Evolutionary conservation across 2,329 filamentous ascomycete genomes (phyloP), one percentile per base, ranked within the genome.

Genomic region (Sporothrix sp.): DNA sequence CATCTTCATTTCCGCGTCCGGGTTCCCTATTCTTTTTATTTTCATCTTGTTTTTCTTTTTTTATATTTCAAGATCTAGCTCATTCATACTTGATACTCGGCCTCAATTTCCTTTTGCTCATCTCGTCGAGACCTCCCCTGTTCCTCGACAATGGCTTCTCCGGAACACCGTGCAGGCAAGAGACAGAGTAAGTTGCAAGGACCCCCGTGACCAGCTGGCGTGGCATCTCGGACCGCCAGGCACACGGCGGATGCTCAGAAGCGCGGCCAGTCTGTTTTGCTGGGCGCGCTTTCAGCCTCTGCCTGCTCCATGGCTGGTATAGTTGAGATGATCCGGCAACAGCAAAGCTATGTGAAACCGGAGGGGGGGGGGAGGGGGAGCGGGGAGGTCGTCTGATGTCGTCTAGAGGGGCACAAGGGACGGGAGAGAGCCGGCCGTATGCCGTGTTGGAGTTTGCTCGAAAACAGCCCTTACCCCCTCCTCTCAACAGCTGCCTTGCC

Each of bases 131-230:
- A n/a, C n/a, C n/a, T 27, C 30, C 21, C 18, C 30, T 14, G 30
- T n/a, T 28, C 38, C 25, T 27, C n/a, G 14, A 53, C 18, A 42
- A 57, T 57, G 55, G 33, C 55, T 8, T 55, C 55, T 30, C 51
- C 54, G 27, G 57, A 59, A 42, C 58, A 56, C 43, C 61, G 60
- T 23, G 57, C 58, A 52, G 60, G 60, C 33, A 64, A 63, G 53
- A 58, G 61, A 50, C 61, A 58, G 52, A 59, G 61, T 63, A 61
- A 60, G 61, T 63, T 36, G 44, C 3, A 20, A 30, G n/a, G n/a
- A 18, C 32, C 32, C 32, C 4, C 37, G 27, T 27, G 25, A n/a
- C n/a, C n/a, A n/a, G n/a, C n/a, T n/a, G n/a, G n/a, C n/a, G n/a
- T n/a, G n/a, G n/a, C n/a, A n/a, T n/a, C n/a, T n/a, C n/a, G n/a